Evolutionary conservation across 164 flowering plant genomes (phyloP).

Genomic region (Paratinospora sagittata): DNA sequence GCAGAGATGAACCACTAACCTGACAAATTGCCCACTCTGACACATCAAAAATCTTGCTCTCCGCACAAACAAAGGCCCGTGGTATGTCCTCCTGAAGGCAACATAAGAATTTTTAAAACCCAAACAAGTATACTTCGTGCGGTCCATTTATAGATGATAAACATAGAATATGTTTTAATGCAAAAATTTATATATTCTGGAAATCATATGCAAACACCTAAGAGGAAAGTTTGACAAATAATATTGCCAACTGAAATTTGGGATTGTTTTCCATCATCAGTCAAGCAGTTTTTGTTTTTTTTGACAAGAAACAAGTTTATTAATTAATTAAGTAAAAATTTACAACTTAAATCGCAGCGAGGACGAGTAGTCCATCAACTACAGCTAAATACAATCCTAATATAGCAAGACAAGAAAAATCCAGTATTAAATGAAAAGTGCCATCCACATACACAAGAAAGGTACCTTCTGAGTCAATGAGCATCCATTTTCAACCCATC

Average conservation of each 20-base stretch:
- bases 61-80: slow-evolving; percentile 98
- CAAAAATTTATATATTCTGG: background rate
- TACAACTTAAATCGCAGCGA: too few relatives aligned
- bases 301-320: too few relatives aligned
- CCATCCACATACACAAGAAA: background rate
- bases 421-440: background rate
- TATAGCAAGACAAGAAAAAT: too few relatives aligned
- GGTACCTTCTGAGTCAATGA: slow-evolving; percentile 69
- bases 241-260: background rate
- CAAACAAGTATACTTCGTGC: background rate
- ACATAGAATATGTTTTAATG: background rate
- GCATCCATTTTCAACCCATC: slow-evolving; percentile 93
- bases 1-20: slow-evolving; percentile 38
- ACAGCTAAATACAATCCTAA: too few relatives aligned
- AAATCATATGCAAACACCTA: background rate
- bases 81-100: slow-evolving; percentile 83
- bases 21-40: slow-evolving; percentile 99
- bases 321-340: too few relatives aligned
- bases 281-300: background rate
- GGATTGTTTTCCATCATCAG: background rate
- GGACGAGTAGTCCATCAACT: too few relatives aligned
- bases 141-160: background rate
- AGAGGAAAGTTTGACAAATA: background rate
- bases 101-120: background rate
- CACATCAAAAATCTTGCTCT: slow-evolving; percentile 98